Conservation (phyloP, 2,329 filamentous ascomycete genomes). For the Penicillium sp. region DNA sequence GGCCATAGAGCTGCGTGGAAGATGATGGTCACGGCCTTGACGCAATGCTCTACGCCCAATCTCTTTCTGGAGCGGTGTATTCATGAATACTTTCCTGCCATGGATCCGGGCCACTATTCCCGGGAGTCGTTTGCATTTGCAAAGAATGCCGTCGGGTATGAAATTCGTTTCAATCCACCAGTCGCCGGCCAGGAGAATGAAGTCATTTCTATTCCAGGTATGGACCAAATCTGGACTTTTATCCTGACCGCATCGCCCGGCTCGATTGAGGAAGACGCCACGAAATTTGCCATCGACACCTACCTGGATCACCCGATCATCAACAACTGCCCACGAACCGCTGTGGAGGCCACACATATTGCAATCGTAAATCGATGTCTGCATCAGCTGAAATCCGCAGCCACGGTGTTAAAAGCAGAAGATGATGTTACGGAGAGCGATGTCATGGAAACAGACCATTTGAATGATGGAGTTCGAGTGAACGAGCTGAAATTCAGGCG, state of each 20-base stretch:
- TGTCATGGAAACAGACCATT: constrained; percentile 50
- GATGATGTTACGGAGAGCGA: constrained; percentile 44
- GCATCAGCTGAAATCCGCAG: constrained; percentile 60
- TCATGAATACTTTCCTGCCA: constrained; percentile 37
- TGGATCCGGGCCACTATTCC: constrained; percentile 37
- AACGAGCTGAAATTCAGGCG: constrained; percentile 62
- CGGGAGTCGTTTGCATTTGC: constrained; percentile 40
- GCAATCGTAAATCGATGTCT: constrained; percentile 69
- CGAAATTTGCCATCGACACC: constrained; percentile 64
- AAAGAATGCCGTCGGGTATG: constrained; percentile 40
- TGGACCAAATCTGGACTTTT: constrained; percentile 77
- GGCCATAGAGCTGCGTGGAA: constrained; percentile 66
- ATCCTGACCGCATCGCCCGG: constrained; percentile 62
- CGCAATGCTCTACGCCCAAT: constrained; percentile 28
- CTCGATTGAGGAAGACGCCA: constrained; percentile 62
- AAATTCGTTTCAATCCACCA: constrained; percentile 55
- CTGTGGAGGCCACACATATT: constrained; percentile 57
- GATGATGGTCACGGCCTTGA: constrained; percentile 49
- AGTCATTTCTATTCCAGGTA: constrained; percentile 44
- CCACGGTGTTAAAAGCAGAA: constrained; percentile 51
- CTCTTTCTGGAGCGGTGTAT: constrained; percentile 43
- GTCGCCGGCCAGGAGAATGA: constrained; percentile 38
- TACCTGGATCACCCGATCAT: constrained; percentile 56
- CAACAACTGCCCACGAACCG: constrained; percentile 39
- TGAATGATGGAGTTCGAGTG: constrained; percentile 46